phyloP scores from a whole-genome alignment of 2,329 filamentous ascomycete genomes.

The Penicillium sp. region DNA sequence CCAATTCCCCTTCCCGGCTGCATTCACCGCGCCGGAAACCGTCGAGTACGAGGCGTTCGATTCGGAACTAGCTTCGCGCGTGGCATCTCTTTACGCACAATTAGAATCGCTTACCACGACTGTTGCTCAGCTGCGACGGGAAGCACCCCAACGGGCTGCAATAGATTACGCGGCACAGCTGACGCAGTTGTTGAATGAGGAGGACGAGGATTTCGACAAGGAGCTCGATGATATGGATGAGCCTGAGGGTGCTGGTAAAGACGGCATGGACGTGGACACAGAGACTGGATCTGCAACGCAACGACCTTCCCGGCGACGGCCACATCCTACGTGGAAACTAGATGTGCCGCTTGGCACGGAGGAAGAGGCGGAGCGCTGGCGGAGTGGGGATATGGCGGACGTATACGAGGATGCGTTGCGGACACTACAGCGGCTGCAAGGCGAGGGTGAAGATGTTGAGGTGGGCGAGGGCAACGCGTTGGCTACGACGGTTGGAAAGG shows the following conservation, averaged over 20 bases:
- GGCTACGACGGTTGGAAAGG: constrained; percentile 45
- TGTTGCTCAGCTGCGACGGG: constrained; percentile 44
- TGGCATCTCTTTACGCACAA: constrained; percentile 45
- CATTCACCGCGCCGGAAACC: constrained; percentile 39
- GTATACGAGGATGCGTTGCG: constrained; percentile 40
- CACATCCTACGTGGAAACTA: constrained; percentile 28
- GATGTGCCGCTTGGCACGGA: constrained; percentile 31
- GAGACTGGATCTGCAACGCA: constrained; percentile 28
- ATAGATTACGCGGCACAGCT: constrained; percentile 36
- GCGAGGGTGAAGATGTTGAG: constrained; percentile 26
- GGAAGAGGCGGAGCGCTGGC: constrained; percentile 36
- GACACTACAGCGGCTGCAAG: constrained; percentile 38
- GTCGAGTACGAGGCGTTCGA: constrained; percentile 47
- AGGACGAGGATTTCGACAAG: constrained; percentile 47
- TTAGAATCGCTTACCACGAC: constrained; percentile 45
- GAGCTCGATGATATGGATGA: constrained; percentile 24
- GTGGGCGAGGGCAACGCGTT: constrained; percentile 33
- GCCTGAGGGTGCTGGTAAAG: constrained; percentile 5
- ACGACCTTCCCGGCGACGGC: not conserved
- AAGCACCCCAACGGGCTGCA: constrained; percentile 42
- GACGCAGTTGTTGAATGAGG: constrained; percentile 30
- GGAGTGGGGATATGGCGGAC: constrained; percentile 39
- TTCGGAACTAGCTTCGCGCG: constrained; percentile 38
- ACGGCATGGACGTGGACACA: constrained; percentile 31
- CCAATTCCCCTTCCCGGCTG: constrained; percentile 29